Evolutionary conservation across 352 stramenopile genomes (phyloP).

Genomic region (Pilasporangium apinafurcum): DNA sequence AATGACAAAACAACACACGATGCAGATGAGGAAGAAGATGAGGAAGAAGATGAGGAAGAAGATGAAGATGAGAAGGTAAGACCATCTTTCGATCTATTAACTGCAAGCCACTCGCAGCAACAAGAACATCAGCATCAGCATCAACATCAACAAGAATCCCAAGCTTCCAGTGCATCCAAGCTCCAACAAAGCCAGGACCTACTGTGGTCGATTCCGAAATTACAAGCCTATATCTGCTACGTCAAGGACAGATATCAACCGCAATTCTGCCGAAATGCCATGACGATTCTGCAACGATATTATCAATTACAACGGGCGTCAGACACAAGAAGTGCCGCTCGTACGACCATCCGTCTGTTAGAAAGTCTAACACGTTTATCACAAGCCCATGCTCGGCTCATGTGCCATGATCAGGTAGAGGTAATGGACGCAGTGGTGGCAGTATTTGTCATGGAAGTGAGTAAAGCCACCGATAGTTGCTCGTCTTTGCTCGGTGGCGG

Average conservation of each 20-base stretch:
- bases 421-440: constrained; percentile 75
- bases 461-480: constrained; percentile 55
- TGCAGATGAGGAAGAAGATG: constrained; percentile 8
- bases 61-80: constrained; percentile 8
- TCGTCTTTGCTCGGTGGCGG: constrained; percentile 47
- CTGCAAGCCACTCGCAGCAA: background rate
- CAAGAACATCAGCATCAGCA: constrained; percentile 5
- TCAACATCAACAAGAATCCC: constrained; percentile 4
- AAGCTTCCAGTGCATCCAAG: no score
- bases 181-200: constrained; percentile 2
- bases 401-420: constrained; percentile 59
- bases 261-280: constrained; percentile 69
- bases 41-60: constrained; percentile 19
- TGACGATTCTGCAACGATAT: constrained; percentile 87
- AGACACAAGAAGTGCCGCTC: constrained; percentile 53
- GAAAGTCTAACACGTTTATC: constrained; percentile 92
- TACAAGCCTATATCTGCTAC: constrained; percentile 91
- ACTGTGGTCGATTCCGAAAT: constrained; percentile 86
- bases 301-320: constrained; percentile 80
- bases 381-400: constrained; percentile 88
- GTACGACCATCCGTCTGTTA: constrained; percentile 92
- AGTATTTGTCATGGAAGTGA: constrained; percentile 76
- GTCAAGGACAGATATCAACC: constrained; percentile 88
- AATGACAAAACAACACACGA: no score
- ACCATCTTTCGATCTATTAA: constrained; percentile 9